phyloP scores from a whole-genome alignment of 805 yeast species.

The Nakazawaea holstii region DNA sequence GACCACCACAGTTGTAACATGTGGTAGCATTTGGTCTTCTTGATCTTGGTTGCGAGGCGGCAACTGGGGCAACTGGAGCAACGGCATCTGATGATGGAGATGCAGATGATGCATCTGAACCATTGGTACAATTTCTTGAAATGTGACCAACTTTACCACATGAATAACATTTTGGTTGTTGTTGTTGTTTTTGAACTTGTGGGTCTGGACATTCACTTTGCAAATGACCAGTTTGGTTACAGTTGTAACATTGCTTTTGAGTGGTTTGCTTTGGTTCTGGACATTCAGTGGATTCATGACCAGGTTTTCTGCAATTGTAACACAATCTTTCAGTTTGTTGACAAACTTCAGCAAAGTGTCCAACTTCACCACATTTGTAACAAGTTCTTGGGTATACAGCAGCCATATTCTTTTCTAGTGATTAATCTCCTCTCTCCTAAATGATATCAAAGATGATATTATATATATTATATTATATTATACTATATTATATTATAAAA shows the following conservation, averaged over 20 bases:
- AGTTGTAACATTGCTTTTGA: constrained; percentile 87
- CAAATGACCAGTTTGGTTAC: constrained; percentile 88
- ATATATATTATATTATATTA: not conserved
- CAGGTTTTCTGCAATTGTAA: constrained; percentile 88
- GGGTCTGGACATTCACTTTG: constrained; percentile 76
- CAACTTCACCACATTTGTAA: constrained; percentile 88
- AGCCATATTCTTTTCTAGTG: constrained; percentile 17
- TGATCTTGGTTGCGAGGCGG: constrained; percentile 17
- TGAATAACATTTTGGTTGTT: constrained; percentile 72
- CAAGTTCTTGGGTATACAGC: constrained; percentile 56
- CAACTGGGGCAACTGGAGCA: constrained; percentile 9
- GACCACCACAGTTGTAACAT: constrained; percentile 90
- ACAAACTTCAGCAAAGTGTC: constrained; percentile 88
- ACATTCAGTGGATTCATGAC: constrained; percentile 86
- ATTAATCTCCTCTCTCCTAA: constrained; percentile 6
- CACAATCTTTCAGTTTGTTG: constrained; percentile 79
- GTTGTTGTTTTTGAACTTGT: constrained; percentile 32
- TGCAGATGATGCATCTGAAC: constrained; percentile 17
- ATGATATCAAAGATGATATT: not conserved
- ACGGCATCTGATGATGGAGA: constrained; percentile 11
- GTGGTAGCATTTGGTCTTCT: constrained; percentile 39
- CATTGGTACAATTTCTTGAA: constrained; percentile 67
- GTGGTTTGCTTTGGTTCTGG: constrained; percentile 82
- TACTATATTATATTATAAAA: constrained; percentile 4
- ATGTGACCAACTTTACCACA: constrained; percentile 78